These are phyloP conservation scores for Dactylellina sp. DNA, from an alignment of 2,329 filamentous ascomycete species.

Conservation along the genomic window DNA sequence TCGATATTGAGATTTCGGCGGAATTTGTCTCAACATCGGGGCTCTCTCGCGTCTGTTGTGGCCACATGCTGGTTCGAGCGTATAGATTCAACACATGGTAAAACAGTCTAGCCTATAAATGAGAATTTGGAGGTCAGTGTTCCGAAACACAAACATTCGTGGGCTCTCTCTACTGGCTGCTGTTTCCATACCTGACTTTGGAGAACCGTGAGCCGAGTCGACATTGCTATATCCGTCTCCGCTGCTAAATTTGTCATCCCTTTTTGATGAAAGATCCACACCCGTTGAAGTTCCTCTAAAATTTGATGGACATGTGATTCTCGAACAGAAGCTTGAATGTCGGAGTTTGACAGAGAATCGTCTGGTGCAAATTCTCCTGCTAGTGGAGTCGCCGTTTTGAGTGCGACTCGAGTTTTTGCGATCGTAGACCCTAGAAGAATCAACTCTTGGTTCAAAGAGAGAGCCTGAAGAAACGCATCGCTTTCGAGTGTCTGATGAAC, in stretches of 20 bases:
- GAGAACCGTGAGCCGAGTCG: slow-evolving; percentile 61
- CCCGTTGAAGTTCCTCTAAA: slow-evolving; percentile 41
- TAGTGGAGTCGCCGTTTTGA: slow-evolving; percentile 46
- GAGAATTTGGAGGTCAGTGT: slow-evolving; percentile 58
- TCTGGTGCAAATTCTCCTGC: slow-evolving; percentile 56
- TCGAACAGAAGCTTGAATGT: slow-evolving; percentile 44
- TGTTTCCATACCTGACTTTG: slow-evolving; percentile 61
- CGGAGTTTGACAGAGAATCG: slow-evolving; percentile 37
- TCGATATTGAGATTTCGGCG: slow-evolving; percentile 66
- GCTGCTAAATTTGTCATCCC: slow-evolving; percentile 54
- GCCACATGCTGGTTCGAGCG: slow-evolving; percentile 69
- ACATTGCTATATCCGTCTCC: slow-evolving; percentile 46
- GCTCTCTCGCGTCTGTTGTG: slow-evolving; percentile 65
- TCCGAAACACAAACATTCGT: slow-evolving; percentile 62
- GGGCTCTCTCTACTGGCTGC: slow-evolving; percentile 18
- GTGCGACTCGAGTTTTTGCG: slow-evolving; percentile 37
- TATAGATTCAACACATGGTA: slow-evolving; percentile 69
- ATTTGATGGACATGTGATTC: slow-evolving; percentile 50
- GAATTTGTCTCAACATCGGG: slow-evolving; percentile 66
- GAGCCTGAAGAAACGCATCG: slow-evolving; percentile 61
- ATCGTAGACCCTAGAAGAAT: slow-evolving; percentile 58
- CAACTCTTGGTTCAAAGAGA: slow-evolving; percentile 59
- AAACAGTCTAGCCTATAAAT: slow-evolving; percentile 64
- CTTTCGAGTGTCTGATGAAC: slow-evolving; percentile 62
- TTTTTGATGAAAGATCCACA: slow-evolving; percentile 52